A percentile compares a stretch with the other conserved stretches of the same genome.
These are phyloP conservation scores for Meira miltonrushii DNA, from an alignment of 1,284 basidiomycete species.

Conservation along the genomic window DNA sequence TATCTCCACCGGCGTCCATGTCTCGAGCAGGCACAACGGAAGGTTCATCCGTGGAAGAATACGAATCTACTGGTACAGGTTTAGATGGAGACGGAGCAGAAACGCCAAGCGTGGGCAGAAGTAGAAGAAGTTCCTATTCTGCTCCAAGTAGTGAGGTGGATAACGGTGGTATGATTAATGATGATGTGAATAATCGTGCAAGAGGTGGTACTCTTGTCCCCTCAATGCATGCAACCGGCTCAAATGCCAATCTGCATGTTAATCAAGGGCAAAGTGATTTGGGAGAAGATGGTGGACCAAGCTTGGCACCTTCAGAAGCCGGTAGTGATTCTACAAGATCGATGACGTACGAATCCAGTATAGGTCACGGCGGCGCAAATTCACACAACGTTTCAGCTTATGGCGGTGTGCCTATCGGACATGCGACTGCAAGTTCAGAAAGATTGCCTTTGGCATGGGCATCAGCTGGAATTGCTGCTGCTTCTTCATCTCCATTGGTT, in stretches of 20 bases:
- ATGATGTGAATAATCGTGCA: not conserved
- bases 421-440: not conserved
- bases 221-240: not conserved
- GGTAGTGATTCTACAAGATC: constrained; percentile 25
- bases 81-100: constrained; percentile 10
- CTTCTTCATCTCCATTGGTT: not conserved
- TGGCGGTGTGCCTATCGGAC: constrained; percentile 6
- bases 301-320: constrained; percentile 35
- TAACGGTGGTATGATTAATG: not conserved
- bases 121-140: not conserved
- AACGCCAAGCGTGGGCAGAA: constrained; percentile 12
- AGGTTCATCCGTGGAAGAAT: constrained; percentile 3
- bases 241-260: constrained; percentile 10
- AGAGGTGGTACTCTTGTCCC: not conserved
- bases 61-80: constrained; percentile 2
- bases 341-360: constrained; percentile 5
- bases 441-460: not conserved
- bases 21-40: not conserved
- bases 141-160: constrained; percentile 8
- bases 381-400: constrained; percentile 8
- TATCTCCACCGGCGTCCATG: constrained; percentile 9
- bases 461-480: not conserved
- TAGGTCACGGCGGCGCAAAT: not conserved
- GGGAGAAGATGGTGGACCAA: not conserved
- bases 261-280: not conserved